Conservation (phyloP, 2,329 filamentous ascomycete genomes). For the Fusarium equiseti region DNA sequence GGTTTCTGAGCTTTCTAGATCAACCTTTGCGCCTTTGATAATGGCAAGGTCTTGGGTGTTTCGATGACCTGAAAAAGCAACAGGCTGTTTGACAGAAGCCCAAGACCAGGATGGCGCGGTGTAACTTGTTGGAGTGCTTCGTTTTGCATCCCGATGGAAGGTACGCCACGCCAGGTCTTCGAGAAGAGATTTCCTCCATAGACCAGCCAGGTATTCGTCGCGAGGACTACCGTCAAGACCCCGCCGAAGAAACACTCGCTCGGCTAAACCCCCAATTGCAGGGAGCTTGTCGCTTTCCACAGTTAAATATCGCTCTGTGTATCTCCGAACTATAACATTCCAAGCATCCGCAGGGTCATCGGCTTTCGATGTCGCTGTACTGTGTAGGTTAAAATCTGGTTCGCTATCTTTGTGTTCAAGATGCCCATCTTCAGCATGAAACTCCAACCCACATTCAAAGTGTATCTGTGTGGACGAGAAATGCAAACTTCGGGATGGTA, state of each 20-base stretch:
- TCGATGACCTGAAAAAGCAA: fast-evolving
- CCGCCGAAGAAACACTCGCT: neutral
- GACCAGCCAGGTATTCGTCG: neutral
- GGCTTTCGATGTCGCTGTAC: neutral
- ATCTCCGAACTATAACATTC: fast-evolving
- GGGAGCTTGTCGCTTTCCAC: neutral
- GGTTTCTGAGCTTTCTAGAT: fast-evolving
- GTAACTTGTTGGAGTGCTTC: neutral
- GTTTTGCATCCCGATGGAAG: fast-evolving
- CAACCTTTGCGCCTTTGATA: neutral
- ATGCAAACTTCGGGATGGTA: neutral
- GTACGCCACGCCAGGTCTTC: neutral
- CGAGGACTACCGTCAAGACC: fast-evolving
- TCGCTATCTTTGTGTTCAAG: fast-evolving
- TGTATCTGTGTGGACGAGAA: neutral
- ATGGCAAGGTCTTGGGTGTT: neutral
- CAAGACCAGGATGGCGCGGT: neutral
- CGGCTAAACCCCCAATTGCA: neutral
- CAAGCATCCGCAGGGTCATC: neutral
- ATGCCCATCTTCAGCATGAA: neutral
- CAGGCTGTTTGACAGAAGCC: neutral
- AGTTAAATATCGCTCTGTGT: neutral
- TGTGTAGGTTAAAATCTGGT: neutral
- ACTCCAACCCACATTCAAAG: neutral
- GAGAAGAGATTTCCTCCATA: neutral